Percentiles rank a stretch among this genome's conserved stretches.
These are phyloP conservation scores for Pichia phayaonensis DNA, from an alignment of 805 yeast genomes.

Conservation along the genomic window DNA sequence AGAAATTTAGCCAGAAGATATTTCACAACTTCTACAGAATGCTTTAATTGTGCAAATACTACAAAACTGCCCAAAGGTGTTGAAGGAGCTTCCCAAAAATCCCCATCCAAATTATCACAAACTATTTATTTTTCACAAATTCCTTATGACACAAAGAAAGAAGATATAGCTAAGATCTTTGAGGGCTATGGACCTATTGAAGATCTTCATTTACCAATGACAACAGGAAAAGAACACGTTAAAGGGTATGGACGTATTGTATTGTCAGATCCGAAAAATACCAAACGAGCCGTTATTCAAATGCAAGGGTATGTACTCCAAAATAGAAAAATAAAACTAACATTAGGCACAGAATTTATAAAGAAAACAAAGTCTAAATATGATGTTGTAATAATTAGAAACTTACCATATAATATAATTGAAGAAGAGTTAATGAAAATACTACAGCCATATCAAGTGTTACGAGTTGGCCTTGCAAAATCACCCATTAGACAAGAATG, in stretches of 20 bases:
- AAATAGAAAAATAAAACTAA: constrained; percentile 21
- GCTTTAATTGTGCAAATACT: neutral
- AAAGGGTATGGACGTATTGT: constrained; percentile 22
- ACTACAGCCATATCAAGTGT: constrained; percentile 22
- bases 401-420: constrained; percentile 21
- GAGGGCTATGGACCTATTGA: constrained; percentile 19
- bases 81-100: neutral
- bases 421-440: constrained; percentile 22
- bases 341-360: constrained; percentile 13
- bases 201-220: constrained; percentile 13
- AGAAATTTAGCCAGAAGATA: neutral
- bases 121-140: constrained; percentile 10
- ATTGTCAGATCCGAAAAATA: constrained; percentile 16
- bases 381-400: constrained; percentile 22
- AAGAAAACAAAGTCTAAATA: constrained; percentile 7
- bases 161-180: constrained; percentile 21
- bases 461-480: constrained; percentile 23
- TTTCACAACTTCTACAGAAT: neutral
- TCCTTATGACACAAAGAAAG: constrained; percentile 18
- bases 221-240: constrained; percentile 11
- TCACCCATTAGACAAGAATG: constrained; percentile 24
- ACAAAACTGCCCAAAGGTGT: neutral
- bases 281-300: constrained; percentile 21
- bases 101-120: neutral
- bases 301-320: constrained; percentile 27